Conservation (phyloP, 352 stramenopile genomes). For the Pythium oligandrum region DNA sequence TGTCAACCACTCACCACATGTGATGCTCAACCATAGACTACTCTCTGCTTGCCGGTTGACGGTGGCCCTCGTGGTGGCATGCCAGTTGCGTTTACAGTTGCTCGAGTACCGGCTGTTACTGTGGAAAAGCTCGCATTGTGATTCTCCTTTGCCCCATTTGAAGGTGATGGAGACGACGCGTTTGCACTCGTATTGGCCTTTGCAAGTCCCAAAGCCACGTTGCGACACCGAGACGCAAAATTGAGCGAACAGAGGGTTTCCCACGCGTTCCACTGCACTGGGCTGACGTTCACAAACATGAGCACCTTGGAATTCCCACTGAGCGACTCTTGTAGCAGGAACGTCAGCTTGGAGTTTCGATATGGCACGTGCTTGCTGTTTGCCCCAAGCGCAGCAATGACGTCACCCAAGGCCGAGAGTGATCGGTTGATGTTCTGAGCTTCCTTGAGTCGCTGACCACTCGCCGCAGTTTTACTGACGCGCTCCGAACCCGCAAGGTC, state of each 20-base stretch:
- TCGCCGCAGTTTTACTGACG: slow-evolving; percentile 88
- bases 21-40: slow-evolving; percentile 11
- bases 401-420: slow-evolving; percentile 91
- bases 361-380: slow-evolving; percentile 94
- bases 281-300: slow-evolving; percentile 87
- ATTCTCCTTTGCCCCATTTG: slow-evolving; percentile 5
- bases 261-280: slow-evolving; percentile 81
- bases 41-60: slow-evolving; percentile 6
- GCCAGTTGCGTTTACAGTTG: background rate
- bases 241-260: slow-evolving; percentile 91
- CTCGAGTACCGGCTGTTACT: no score
- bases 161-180: slow-evolving; percentile 5
- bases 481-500: slow-evolving; percentile 87
- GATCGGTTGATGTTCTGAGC: slow-evolving; percentile 96
- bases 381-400: slow-evolving; percentile 89
- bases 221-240: slow-evolving; percentile 86
- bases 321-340: slow-evolving; percentile 80
- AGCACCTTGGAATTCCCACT: slow-evolving; percentile 80
- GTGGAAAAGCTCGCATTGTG: background rate
- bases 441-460: slow-evolving; percentile 92
- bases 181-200: slow-evolving; percentile 38
- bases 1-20: background rate
- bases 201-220: slow-evolving; percentile 80
- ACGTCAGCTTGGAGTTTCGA: slow-evolving; percentile 95
- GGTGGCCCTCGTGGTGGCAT: slow-evolving; percentile 3